Percentiles rank a stretch among this genome's conserved stretches.
Conservation (phyloP, 192 early-diverging fungal species). For the Hyaloraphidium curvatum region DNA sequence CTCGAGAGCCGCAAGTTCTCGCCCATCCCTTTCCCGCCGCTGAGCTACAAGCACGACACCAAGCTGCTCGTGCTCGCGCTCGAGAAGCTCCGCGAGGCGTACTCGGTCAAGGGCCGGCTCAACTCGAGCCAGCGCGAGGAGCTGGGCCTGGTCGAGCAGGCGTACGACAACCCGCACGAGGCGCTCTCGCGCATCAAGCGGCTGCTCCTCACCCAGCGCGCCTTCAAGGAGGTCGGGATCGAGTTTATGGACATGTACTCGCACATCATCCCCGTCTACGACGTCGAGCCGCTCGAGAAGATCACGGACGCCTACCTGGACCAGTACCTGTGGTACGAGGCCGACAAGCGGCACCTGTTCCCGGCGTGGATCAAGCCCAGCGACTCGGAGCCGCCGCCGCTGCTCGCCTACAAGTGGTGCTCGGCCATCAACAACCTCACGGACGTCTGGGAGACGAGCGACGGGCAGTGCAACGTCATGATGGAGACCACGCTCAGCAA, state of each 20-base stretch:
- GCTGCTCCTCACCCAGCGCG: slow-evolving; percentile 83
- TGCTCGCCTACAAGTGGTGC: slow-evolving; percentile 96
- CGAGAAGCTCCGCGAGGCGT: slow-evolving; percentile 85
- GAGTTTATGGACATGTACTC: slow-evolving; percentile 99
- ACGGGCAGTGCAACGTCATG: slow-evolving; percentile 90
- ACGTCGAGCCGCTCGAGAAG: slow-evolving; percentile 98
- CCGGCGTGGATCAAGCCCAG: slow-evolving; percentile 98
- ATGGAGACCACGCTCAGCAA: slow-evolving; percentile 83
- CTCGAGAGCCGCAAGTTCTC: slow-evolving; percentile 92
- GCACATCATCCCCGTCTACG: slow-evolving; percentile 92
- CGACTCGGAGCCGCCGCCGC: slow-evolving; percentile 88
- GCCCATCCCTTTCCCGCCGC: slow-evolving; percentile 96
- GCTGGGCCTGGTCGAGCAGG: slow-evolving; percentile 92
- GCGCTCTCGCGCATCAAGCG: slow-evolving; percentile 78
- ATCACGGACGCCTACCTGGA: slow-evolving; percentile 98
- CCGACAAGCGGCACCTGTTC: slow-evolving; percentile 91
- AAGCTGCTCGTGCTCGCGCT: slow-evolving; percentile 90
- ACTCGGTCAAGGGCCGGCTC: slow-evolving; percentile 82
- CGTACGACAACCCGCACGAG: slow-evolving; percentile 80
- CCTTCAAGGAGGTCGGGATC: slow-evolving; percentile 98
- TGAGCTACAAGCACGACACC: slow-evolving; percentile 99
- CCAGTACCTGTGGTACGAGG: slow-evolving; percentile 99
- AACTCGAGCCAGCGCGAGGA: slow-evolving; percentile 96
- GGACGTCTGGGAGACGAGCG: slow-evolving; percentile 79
- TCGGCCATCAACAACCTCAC: slow-evolving; percentile 96